phyloP scores from a whole-genome alignment of 2,329 filamentous ascomycete genomes.

The Fusarium nanum region DNA sequence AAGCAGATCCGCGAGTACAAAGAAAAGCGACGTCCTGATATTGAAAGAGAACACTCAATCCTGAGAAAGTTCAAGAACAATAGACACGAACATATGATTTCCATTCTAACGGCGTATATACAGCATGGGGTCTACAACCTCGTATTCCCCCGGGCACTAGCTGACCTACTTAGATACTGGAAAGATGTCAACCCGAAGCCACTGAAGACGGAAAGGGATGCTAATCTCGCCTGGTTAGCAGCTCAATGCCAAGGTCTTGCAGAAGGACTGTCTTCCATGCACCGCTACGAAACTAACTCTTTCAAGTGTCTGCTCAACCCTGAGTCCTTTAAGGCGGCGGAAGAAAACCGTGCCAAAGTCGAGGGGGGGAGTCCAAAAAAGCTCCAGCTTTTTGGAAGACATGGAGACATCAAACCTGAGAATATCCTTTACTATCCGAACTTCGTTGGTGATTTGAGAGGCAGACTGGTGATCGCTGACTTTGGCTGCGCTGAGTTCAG shows the following conservation, averaged over 20 bases:
- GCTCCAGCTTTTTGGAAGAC: too few relatives aligned
- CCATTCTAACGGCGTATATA: not conserved
- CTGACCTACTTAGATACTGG: not conserved
- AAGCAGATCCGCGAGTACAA: too few relatives aligned
- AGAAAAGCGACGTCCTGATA: too few relatives aligned
- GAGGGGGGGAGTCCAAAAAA: too few relatives aligned
- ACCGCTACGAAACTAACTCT: not conserved
- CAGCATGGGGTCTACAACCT: not conserved
- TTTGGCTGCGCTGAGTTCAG: not conserved
- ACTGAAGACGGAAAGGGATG: not conserved
- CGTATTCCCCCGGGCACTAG: not conserved
- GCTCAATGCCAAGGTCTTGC: not conserved
- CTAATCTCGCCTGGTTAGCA: not conserved
- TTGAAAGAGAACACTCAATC: not conserved
- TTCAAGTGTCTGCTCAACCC: not conserved
- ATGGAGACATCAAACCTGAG: too few relatives aligned
- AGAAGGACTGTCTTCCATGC: not conserved
- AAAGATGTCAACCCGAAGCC: not conserved
- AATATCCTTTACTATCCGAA: too few relatives aligned
- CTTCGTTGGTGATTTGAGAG: too few relatives aligned
- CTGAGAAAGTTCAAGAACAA: not conserved
- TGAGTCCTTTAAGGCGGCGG: too few relatives aligned
- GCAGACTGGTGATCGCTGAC: not conserved
- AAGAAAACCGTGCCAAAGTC: too few relatives aligned
- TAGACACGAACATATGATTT: not conserved